phyloP scores from a whole-genome alignment of 1,284 basidiomycete species.

The Chalciporus sp. region DNA sequence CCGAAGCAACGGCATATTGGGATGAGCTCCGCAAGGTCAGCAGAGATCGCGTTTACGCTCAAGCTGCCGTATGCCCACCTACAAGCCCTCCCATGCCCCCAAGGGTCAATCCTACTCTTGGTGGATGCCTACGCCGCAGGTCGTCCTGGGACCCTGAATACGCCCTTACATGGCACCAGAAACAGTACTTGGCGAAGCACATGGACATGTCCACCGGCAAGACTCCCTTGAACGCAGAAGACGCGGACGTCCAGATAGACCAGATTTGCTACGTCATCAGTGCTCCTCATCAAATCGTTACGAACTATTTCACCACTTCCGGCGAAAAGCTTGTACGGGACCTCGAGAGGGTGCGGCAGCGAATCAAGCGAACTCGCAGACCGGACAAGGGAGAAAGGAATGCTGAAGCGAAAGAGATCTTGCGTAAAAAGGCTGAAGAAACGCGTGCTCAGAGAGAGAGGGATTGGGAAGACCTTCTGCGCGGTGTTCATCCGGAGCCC shows the following conservation, averaged over 20 bases:
- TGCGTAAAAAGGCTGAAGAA: constrained; percentile 60
- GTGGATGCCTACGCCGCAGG: constrained; percentile 52
- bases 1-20: constrained; percentile 58
- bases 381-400: constrained; percentile 40
- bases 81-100: constrained; percentile 24
- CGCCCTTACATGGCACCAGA: constrained; percentile 67
- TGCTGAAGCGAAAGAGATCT: constrained; percentile 48
- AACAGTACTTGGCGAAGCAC: constrained; percentile 58
- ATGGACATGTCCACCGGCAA: constrained; percentile 44
- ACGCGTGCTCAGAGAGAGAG: constrained; percentile 56
- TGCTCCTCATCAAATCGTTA: constrained; percentile 55
- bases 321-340: constrained; percentile 44
- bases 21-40: constrained; percentile 51
- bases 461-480: constrained; percentile 64
- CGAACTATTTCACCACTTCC: constrained; percentile 45
- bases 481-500: constrained; percentile 52
- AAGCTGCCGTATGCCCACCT: constrained; percentile 18
- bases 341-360: constrained; percentile 42
- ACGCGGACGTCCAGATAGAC: constrained; percentile 43
- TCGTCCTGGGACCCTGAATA: constrained; percentile 63
- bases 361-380: constrained; percentile 31
- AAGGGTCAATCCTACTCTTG: constrained; percentile 32
- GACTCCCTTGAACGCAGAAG: constrained; percentile 54
- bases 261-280: constrained; percentile 55
- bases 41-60: constrained; percentile 34